Evolutionary conservation across 1,284 basidiomycete genomes (phyloP).

Genomic region (Leccinum pachyderme): DNA sequence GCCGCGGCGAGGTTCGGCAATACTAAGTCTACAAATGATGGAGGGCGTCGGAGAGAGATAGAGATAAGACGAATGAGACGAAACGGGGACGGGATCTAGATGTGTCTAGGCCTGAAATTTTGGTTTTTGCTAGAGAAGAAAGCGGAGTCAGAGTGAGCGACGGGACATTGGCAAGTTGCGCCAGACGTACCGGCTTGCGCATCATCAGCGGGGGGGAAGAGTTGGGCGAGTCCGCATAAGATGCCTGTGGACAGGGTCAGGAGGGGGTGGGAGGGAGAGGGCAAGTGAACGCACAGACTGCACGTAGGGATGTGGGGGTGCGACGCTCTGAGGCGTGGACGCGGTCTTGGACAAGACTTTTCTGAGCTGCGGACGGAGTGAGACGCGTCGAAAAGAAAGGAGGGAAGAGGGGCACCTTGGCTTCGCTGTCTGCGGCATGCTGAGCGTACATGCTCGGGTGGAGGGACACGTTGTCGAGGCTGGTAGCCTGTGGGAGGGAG

Average conservation of each 20-base stretch:
- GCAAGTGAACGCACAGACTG: conserved; percentile 37
- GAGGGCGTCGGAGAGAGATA: conserved; percentile 10
- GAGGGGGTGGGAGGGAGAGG: neutral
- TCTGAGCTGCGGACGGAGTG: conserved; percentile 39
- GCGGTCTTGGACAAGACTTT: conserved; percentile 50
- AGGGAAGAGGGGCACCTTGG: conserved; percentile 50
- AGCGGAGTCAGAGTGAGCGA: neutral
- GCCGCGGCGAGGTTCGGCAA: conserved; percentile 13
- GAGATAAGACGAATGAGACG: neutral
- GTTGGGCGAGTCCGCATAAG: conserved; percentile 35
- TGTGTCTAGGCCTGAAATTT: conserved; percentile 31
- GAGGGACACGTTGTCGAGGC: conserved; percentile 58
- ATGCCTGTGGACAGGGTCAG: conserved; percentile 33
- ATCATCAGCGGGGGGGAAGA: conserved; percentile 52
- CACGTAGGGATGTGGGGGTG: conserved; percentile 35
- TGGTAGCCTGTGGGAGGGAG: conserved; percentile 65
- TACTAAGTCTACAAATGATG: conserved; percentile 24
- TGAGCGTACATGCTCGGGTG: conserved; percentile 69
- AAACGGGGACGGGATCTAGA: conserved; percentile 13
- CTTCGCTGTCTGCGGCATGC: conserved; percentile 66
- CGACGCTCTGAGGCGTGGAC: conserved; percentile 33
- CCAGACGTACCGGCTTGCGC: conserved; percentile 45
- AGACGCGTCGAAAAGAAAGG: conserved; percentile 1
- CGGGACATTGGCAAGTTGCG: neutral
- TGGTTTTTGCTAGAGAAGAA: conserved; percentile 26